Evolutionary conservation across 176 grass and related monocot species (phyloP).

Genomic region (Eragrostis nindensis): DNA sequence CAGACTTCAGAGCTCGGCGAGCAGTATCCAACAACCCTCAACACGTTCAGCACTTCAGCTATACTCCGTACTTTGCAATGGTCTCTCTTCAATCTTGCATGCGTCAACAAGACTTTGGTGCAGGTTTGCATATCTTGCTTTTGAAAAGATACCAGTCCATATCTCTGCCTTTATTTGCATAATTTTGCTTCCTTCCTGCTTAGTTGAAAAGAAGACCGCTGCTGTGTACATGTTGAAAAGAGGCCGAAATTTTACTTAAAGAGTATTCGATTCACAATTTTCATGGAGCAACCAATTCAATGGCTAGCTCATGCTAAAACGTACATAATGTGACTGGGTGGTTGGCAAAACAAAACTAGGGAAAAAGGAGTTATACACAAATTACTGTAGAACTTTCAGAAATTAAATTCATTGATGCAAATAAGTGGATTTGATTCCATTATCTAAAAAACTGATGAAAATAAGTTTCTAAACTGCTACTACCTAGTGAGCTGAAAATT

Average conservation of each 20-base stretch:
- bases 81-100: background rate
- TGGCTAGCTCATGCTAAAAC: background rate
- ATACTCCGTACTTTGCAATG: too few species aligned
- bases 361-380: background rate
- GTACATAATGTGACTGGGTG: background rate
- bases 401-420: background rate
- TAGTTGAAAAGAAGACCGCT: background rate
- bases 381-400: background rate
- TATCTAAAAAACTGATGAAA: background rate
- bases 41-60: too few species aligned
- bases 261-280: slow-evolving; percentile 2
- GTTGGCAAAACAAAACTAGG: background rate
- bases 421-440: too few species aligned
- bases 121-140: slow-evolving; percentile 13
- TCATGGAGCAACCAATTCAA: background rate
- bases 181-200: background rate
- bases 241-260: background rate
- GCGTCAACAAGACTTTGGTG: background rate
- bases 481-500: too few species aligned
- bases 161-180: too few species aligned
- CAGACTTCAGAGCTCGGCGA: background rate
- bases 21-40: too few species aligned
- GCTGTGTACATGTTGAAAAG: background rate
- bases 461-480: too few species aligned
- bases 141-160: background rate